phyloP scores from a whole-genome alignment of 2,329 filamentous ascomycete genomes.

The Diaporthe eres region DNA sequence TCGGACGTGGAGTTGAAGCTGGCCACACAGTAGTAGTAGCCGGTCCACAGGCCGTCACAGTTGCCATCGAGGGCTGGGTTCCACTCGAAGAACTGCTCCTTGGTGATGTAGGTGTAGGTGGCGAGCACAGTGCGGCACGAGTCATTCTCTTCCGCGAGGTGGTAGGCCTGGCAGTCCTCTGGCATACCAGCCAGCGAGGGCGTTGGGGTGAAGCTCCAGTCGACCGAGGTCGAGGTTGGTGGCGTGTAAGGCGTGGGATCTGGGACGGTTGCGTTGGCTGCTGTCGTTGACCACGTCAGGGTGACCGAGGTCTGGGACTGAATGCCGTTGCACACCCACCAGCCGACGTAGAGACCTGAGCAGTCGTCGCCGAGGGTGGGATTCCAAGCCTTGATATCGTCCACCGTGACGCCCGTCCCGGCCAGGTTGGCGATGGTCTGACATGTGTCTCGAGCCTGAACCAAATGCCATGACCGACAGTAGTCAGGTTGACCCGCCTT shows the following conservation, averaged over 20 bases:
- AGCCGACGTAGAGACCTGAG: not conserved
- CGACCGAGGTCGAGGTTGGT: not conserved
- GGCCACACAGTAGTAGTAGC: not conserved
- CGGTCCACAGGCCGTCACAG: not conserved
- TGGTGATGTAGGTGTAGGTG: not conserved
- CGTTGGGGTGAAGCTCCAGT: not conserved
- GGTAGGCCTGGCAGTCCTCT: not conserved
- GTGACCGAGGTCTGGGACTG: not conserved
- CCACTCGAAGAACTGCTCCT: not conserved
- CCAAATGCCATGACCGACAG: not conserved
- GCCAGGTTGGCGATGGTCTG: not conserved
- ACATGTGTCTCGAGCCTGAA: not conserved
- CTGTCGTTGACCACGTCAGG: not conserved
- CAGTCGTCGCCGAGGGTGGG: not conserved
- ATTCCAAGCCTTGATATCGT: not conserved
- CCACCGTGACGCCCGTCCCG: not conserved
- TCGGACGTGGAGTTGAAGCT: not conserved
- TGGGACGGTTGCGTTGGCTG: not conserved
- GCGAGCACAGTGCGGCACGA: not conserved
- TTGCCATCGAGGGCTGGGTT: not conserved
- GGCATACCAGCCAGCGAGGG: not conserved
- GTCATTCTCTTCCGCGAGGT: not conserved
- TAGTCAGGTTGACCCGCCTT: not conserved
- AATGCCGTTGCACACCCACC: not conserved
- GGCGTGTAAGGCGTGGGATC: not conserved